Conservation (phyloP, 1,284 basidiomycete genomes). For the Phylloporus sp. region DNA sequence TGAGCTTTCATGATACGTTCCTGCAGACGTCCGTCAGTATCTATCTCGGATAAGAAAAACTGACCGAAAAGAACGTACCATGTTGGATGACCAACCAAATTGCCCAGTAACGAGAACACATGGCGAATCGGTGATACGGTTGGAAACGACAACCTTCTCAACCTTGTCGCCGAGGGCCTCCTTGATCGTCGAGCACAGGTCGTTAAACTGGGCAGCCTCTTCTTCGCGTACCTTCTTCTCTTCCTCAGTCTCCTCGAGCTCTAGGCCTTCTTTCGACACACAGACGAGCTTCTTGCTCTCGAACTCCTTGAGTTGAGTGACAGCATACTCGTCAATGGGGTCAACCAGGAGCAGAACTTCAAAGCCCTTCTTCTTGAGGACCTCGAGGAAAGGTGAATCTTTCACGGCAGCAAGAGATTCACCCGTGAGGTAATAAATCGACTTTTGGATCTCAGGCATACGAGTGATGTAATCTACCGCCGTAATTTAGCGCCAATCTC, state of each 20-base stretch:
- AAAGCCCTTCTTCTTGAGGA: conserved; percentile 99
- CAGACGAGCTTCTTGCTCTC: conserved; percentile 98
- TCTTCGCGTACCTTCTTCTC: conserved; percentile 94
- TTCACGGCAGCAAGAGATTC: conserved; percentile 92
- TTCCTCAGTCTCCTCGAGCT: conserved; percentile 98
- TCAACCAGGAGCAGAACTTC: conserved; percentile 98
- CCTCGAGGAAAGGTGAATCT: conserved; percentile 99
- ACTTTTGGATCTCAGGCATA: conserved; percentile 99
- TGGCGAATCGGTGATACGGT: conserved; percentile 96
- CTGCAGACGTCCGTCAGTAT: conserved; percentile 38
- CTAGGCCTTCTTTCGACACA: conserved; percentile 98
- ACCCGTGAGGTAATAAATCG: conserved; percentile 99
- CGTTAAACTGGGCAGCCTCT: conserved; percentile 85
- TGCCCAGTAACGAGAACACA: conserved; percentile 98
- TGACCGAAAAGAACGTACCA: conserved; percentile 67
- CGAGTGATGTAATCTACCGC: conserved; percentile 95
- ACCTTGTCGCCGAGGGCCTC: conserved; percentile 99
- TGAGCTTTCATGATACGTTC: conserved; percentile 99
- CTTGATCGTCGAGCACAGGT: conserved; percentile 95
- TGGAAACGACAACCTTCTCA: conserved; percentile 98
- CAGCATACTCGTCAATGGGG: conserved; percentile 97
- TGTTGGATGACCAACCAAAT: conserved; percentile 99
- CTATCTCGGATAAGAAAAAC: not conserved
- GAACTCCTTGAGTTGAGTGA: conserved; percentile 99
- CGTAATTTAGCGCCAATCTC: conserved; percentile 8